Conservation (phyloP, 169 alveolate species). For the Plasmodium inui region DNA sequence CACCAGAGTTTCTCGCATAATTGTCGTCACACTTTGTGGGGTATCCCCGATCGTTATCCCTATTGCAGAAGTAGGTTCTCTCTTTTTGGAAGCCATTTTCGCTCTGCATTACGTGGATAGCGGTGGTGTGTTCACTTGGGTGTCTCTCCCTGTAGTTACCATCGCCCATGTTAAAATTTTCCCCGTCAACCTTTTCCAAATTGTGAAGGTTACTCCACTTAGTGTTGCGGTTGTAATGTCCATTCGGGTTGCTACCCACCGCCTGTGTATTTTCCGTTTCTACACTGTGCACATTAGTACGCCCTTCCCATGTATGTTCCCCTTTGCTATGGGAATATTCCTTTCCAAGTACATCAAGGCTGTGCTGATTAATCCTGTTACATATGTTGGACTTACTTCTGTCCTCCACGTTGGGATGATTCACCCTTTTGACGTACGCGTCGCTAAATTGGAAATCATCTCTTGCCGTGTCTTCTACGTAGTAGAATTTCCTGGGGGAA, state of each 20-base stretch:
- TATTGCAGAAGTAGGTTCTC: not conserved
- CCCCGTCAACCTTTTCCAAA: not conserved
- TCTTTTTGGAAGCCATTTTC: not conserved
- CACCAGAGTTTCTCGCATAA: not conserved
- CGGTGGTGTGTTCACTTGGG: not conserved
- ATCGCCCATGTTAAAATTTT: not conserved
- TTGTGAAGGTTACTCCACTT: not conserved
- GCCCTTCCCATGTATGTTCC: not conserved
- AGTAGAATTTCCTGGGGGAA: not conserved
- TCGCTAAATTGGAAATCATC: not conserved
- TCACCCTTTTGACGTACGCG: not conserved
- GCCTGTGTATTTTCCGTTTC: not conserved
- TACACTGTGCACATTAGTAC: not conserved
- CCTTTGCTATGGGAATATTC: not conserved
- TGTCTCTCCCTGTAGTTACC: not conserved
- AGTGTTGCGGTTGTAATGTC: not conserved
- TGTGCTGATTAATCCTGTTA: slow-evolving; percentile 4
- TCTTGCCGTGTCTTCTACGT: not conserved
- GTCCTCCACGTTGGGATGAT: not conserved
- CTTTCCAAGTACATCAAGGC: not conserved
- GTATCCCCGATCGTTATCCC: not conserved
- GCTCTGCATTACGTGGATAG: not conserved
- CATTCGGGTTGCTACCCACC: not conserved
- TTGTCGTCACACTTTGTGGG: not conserved
- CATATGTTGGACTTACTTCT: not conserved